Base-by-base conservation (phyloP, 164 flowering plant species). In the Taxillus chinensis region DNA sequence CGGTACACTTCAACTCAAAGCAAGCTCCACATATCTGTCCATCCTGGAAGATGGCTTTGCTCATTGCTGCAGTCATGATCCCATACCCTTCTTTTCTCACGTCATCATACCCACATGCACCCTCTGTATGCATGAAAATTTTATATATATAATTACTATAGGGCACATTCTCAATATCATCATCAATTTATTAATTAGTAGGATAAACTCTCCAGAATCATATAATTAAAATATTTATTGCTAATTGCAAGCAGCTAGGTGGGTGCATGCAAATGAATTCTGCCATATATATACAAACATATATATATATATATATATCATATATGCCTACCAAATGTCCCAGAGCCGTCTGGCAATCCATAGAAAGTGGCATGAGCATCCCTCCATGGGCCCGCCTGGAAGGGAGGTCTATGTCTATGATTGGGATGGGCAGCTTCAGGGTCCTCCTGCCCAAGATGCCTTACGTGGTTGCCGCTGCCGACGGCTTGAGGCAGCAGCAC, bases 21-120 rank as follows among this genome's bases (percentile, higher is more conserved):
- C 96, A 90, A 17, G 86, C 72, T 2, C 96, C 96, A 40, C 96
- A 90, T 0, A 67, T 52, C 37, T 58, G 46, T 12, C 95, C 93
- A 1, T 73, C 66, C 39, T 84, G 79, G 79, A 84, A 90, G 76
- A 90, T 13, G 0, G 61, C 75, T 0, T 66, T 40, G 82, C 95
- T 87, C 76, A 88, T 16, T 3, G 95, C 92, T 11, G 85, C 82
- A 3, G 86, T 88, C 8, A 76, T 60, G 3, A 58, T 3, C 1
- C 92, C 96, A 45, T 85, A 91, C 1, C 88, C 89, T 55, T 74
- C 62, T 9, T 63, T 39, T 27, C 62, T 57, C 42, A 75, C 62
- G 63, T 86, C 71, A 62, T 86, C 71, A 57, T 85, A 90, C 0
- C 95, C 95, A 66, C 95, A 90, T 6, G 97, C 91, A 15, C 93